Percentiles rank a stretch among this genome's conserved stretches.
Evolutionary conservation across 2,329 filamentous ascomycete species (phyloP).

Genomic region (Ophioceras dolichostomum): DNA sequence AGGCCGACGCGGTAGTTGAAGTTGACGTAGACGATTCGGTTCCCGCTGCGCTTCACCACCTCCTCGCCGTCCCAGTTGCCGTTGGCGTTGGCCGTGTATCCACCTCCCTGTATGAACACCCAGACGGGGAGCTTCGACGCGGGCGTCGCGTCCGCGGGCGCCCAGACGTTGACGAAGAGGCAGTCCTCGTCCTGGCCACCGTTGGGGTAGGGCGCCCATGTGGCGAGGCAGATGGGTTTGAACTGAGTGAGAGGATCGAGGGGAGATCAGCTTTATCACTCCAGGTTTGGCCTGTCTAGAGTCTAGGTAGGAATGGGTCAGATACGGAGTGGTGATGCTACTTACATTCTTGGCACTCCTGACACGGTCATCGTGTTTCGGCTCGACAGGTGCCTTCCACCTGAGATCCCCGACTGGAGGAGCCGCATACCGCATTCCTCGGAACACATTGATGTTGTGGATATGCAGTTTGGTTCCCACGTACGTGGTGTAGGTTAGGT

Average conservation of each 20-base stretch:
- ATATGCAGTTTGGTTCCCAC: conserved; percentile 3
- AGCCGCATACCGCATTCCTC: conserved; percentile 38
- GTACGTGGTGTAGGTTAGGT: conserved; percentile 7
- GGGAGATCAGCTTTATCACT: background rate
- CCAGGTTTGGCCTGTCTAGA: background rate
- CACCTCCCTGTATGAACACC: conserved; percentile 36
- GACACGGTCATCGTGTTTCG: conserved; percentile 12
- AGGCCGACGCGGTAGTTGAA: conserved; percentile 51
- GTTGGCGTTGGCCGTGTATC: conserved; percentile 32
- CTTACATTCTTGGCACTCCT: conserved; percentile 2
- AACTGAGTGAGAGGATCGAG: conserved; percentile 18
- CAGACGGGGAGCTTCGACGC: conserved; percentile 36
- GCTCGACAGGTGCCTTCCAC: conserved; percentile 35
- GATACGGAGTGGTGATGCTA: too few relatives aligned
- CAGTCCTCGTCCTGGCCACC: conserved; percentile 22
- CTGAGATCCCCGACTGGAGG: conserved; percentile 36
- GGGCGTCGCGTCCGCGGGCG: conserved; percentile 23
- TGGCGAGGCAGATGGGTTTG: conserved; percentile 30
- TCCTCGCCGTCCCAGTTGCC: conserved; percentile 34
- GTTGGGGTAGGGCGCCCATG: conserved; percentile 17
- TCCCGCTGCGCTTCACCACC: conserved; percentile 23
- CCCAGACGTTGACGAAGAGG: conserved; percentile 31
- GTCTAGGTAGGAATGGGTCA: background rate
- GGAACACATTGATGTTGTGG: conserved; percentile 25
- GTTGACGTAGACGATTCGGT: conserved; percentile 39